Evolutionary conservation across 2,329 filamentous ascomycete genomes (phyloP), one percentile per base, ranked within the genome.

Genomic region (Bipolaris sorokiniana): DNA sequence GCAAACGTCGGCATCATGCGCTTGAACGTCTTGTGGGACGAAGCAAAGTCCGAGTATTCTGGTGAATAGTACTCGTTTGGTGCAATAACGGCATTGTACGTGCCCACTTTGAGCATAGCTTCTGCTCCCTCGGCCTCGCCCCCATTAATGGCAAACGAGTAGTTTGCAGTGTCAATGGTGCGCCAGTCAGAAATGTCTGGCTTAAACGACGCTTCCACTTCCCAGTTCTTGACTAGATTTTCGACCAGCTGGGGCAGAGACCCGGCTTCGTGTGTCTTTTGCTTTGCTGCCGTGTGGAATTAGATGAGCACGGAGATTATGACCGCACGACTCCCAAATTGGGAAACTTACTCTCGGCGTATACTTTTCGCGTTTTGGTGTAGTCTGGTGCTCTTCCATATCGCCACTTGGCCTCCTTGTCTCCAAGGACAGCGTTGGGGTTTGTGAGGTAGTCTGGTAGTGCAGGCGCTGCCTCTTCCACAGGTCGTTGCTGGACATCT

Each of bases 171-270:
- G 70, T 89, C 85, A 63, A 90, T 81, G 2, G 88, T 90, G 44
- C 87, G 82, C 87, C 87, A 90, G 74, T 90, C 85, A 3, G 76
- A 65, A 9, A 89, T 78, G 15, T 79, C 67, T 7, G 82, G 81
- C 76, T 90, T 90, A 82, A 88, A 89, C 0, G 85, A 88, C 0
- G 88, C 88, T 72, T 90, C 87, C 49, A 89, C 83, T 73, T 90
- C 87, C 88, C 87, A 90, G 72, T 90, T 90, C 78, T 90, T 89
- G 69, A 90, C 87, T 1, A 90, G 82, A 68, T 89, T 90, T 71
- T 89, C 83, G 37, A 90, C 86, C 4, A 90, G 81, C 47, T 82
- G 76, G 13, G 84, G 82, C 2, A 90, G 81, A 54, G 82, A 86
- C 34, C 80, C 81, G 3, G 84, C 78, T 44, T 76, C 74, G 71